Conservation (phyloP, 1,139 yeast genomes). For the Taphrina sp. region DNA sequence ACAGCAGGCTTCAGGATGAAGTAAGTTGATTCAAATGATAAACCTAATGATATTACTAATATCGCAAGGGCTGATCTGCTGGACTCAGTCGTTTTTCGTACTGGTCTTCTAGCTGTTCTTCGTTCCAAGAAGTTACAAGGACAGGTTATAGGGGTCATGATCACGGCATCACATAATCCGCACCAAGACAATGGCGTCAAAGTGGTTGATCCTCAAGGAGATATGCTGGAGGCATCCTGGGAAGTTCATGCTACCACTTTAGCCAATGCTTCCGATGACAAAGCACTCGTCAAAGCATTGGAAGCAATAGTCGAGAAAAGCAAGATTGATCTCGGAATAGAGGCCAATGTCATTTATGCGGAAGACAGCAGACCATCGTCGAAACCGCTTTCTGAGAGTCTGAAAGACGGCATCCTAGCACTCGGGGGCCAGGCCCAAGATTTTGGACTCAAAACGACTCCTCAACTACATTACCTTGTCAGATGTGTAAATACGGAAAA, state of each 20-base stretch:
- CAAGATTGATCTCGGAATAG: slow-evolving; percentile 47
- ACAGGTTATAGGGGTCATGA: slow-evolving; percentile 74
- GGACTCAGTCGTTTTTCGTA: slow-evolving; percentile 81
- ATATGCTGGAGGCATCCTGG: slow-evolving; percentile 52
- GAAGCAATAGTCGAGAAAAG: slow-evolving; percentile 42
- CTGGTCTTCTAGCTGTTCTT: slow-evolving; percentile 76
- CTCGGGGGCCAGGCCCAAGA: slow-evolving; percentile 53
- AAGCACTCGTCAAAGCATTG: slow-evolving; percentile 45
- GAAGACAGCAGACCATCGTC: slow-evolving; percentile 65
- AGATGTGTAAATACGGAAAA: slow-evolving; percentile 57
- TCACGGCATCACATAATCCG: slow-evolving; percentile 96
- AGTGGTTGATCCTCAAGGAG: slow-evolving; percentile 70
- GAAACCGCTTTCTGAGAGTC: slow-evolving; percentile 58
- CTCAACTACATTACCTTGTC: slow-evolving; percentile 87
- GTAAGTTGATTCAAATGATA: slow-evolving; percentile 9
- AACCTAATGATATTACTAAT: not conserved
- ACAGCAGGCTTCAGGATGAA: slow-evolving; percentile 94
- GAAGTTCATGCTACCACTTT: slow-evolving; percentile 74
- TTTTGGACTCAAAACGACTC: slow-evolving; percentile 80
- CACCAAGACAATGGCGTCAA: slow-evolving; percentile 96
- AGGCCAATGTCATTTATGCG: slow-evolving; percentile 55
- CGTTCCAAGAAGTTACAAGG: slow-evolving; percentile 72
- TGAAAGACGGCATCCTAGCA: slow-evolving; percentile 65
- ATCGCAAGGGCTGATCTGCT: slow-evolving; percentile 52
- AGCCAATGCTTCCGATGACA: slow-evolving; percentile 61